Percentiles rank a stretch among this genome's conserved stretches.
Conservation (phyloP, 2,329 filamentous ascomycete genomes). For the Neopestalotiopsis rosae region DNA sequence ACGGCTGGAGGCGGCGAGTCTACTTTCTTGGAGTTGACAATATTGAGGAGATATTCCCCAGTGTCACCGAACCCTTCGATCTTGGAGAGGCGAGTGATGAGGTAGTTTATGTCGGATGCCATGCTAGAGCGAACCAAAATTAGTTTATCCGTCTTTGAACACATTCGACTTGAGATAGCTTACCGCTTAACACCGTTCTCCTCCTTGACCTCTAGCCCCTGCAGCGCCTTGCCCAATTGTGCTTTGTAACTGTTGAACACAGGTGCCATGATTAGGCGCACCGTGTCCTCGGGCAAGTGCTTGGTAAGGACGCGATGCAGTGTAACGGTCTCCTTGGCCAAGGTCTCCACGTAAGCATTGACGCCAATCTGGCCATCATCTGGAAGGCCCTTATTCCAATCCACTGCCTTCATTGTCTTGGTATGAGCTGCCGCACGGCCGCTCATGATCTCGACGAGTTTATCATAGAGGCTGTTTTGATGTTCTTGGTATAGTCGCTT, state of each 20-base stretch:
- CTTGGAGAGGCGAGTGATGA: slow-evolving; percentile 73
- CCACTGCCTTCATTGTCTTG: slow-evolving; percentile 73
- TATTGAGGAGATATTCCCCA: slow-evolving; percentile 70
- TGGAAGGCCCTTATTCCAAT: slow-evolving; percentile 67
- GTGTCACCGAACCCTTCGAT: slow-evolving; percentile 80
- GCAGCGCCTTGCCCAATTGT: slow-evolving; percentile 76
- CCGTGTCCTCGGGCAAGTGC: slow-evolving; percentile 77
- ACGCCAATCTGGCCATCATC: slow-evolving; percentile 42
- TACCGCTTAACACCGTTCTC: slow-evolving; percentile 75
- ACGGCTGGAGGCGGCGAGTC: slow-evolving; percentile 21
- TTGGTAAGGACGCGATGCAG: slow-evolving; percentile 84
- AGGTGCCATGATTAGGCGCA: slow-evolving; percentile 83
- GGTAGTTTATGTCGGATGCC: slow-evolving; percentile 75
- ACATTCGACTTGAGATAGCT: slow-evolving; percentile 31
- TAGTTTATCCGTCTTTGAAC: neutral
- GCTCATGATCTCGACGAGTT: slow-evolving; percentile 91
- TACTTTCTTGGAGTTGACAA: slow-evolving; percentile 64
- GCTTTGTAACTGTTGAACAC: slow-evolving; percentile 84
- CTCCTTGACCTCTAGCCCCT: slow-evolving; percentile 68
- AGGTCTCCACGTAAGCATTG: slow-evolving; percentile 82
- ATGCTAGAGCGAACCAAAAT: slow-evolving; percentile 58
- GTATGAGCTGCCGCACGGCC: slow-evolving; percentile 76
- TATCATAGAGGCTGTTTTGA: slow-evolving; percentile 88
- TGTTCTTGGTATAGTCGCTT: slow-evolving; percentile 86
- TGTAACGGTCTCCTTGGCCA: slow-evolving; percentile 85